phyloP scores from a whole-genome alignment of 306 rosid species.

The Chamaecrista fasciculata region DNA sequence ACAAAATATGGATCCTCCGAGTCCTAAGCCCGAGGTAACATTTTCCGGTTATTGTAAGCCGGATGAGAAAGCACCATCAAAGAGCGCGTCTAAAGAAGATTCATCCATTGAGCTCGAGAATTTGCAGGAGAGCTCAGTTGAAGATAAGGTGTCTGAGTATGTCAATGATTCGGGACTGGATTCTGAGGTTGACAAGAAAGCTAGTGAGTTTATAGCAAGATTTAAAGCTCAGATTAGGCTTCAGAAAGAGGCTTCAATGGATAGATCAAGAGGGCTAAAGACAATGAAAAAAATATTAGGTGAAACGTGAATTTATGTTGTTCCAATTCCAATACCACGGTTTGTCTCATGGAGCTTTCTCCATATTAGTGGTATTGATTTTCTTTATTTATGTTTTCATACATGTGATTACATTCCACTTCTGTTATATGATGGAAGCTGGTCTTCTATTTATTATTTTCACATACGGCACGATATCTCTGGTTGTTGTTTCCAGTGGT shows the following conservation, averaged over 20 bases:
- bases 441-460: constrained; percentile 29
- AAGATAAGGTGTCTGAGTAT: constrained; percentile 38
- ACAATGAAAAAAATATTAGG: constrained; percentile 38
- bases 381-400: not conserved
- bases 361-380: constrained; percentile 11
- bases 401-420: constrained; percentile 18
- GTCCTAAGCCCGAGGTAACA: constrained; percentile 34
- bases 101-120: constrained; percentile 38
- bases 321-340: constrained; percentile 15
- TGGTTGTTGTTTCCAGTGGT: constrained; percentile 4
- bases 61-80: constrained; percentile 37
- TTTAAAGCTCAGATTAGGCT: constrained; percentile 89
- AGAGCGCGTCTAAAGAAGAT: constrained; percentile 38
- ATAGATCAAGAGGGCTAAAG: constrained; percentile 61
- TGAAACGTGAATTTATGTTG: constrained; percentile 41
- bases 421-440: constrained; percentile 32
- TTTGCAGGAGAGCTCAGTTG: constrained; percentile 45
- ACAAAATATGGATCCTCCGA: constrained; percentile 32
- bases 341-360: constrained; percentile 27
- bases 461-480: constrained; percentile 17
- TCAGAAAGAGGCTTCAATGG: constrained; percentile 71
- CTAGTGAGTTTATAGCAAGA: constrained; percentile 89
- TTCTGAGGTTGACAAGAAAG: constrained; percentile 94
- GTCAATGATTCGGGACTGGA: constrained; percentile 52
- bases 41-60: constrained; percentile 28